A percentile compares a stretch with the other conserved stretches of the same genome.
These are phyloP conservation scores for Fomitopsis pulvina DNA, from an alignment of 768 basidiomycete genomes.

Conservation along the genomic window DNA sequence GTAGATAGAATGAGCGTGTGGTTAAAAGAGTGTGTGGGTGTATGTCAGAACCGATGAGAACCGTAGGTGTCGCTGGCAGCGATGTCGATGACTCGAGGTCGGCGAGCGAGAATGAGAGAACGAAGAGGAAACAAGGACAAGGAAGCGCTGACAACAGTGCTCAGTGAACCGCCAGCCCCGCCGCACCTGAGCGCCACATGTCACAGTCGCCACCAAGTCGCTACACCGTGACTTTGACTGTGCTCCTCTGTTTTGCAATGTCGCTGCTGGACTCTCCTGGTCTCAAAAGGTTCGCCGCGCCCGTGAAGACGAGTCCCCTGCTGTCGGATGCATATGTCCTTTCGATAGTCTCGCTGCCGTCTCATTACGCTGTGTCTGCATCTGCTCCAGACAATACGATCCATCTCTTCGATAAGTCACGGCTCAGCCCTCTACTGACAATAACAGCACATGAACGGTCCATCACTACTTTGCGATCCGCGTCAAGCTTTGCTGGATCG, in stretches of 20 bases:
- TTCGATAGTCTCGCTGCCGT: conserved; percentile 41
- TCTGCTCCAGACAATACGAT: conserved; percentile 62
- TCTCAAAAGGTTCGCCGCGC: conserved; percentile 17
- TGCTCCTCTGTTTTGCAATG: conserved; percentile 12
- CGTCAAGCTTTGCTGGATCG: conserved; percentile 34
- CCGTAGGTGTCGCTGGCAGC: conserved; percentile 19
- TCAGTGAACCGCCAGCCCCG: no score
- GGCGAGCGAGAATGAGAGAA: conserved; percentile 16
- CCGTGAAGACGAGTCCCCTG: conserved; percentile 27
- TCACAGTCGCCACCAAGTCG: not conserved
- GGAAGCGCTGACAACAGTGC: conserved; percentile 3
- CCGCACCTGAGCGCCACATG: not conserved
- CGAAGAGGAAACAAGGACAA: conserved; percentile 17
- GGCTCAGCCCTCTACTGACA: conserved; percentile 38
- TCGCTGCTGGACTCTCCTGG: conserved; percentile 27
- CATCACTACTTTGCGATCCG: conserved; percentile 48
- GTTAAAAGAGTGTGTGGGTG: conserved; percentile 26
- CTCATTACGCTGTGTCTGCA: conserved; percentile 50
- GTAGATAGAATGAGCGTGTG: conserved; percentile 15
- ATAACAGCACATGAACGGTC: conserved; percentile 53
- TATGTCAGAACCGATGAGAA: conserved; percentile 8
- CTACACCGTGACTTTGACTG: not conserved
- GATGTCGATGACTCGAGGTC: conserved; percentile 12
- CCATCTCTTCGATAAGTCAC: conserved; percentile 56
- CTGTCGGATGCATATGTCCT: conserved; percentile 53